These are phyloP conservation scores for Brassica juncea DNA, from an alignment of 345 rosid genomes.

Conservation along the genomic window DNA sequence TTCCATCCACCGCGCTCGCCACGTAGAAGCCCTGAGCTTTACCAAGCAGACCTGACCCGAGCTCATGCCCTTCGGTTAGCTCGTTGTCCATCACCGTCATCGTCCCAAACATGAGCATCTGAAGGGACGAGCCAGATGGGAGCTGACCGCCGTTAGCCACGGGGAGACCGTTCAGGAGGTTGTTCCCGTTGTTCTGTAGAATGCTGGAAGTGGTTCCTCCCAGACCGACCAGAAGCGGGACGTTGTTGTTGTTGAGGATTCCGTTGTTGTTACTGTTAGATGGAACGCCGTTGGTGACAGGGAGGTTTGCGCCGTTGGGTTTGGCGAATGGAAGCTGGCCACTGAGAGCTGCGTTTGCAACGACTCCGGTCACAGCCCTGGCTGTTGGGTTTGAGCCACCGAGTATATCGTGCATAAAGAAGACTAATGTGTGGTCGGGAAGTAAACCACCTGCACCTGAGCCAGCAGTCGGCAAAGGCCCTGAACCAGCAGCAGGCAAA, in stretches of 20 bases:
- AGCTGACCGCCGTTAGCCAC: conserved; percentile 53
- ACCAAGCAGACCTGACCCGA: conserved; percentile 65
- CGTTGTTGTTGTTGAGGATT: conserved; percentile 70
- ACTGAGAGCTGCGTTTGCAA: conserved; percentile 56
- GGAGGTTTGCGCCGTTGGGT: conserved; percentile 72
- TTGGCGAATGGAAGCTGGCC: conserved; percentile 90
- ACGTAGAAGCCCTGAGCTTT: conserved; percentile 83
- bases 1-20: conserved; percentile 74
- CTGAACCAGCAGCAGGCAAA: conserved; percentile 12
- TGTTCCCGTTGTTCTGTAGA: conserved; percentile 55
- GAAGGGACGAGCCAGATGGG: conserved; percentile 54
- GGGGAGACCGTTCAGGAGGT: conserved; percentile 47
- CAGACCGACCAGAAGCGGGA: conserved; percentile 73
- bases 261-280: conserved; percentile 60
- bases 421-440: conserved; percentile 44
- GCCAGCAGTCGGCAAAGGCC: conserved; percentile 15
- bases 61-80: conserved; percentile 64
- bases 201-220: conserved; percentile 57
- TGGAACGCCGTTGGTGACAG: conserved; percentile 60
- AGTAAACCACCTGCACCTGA: conserved; percentile 22
- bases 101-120: conserved; percentile 79
- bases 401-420: conserved; percentile 82
- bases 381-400: conserved; percentile 79
- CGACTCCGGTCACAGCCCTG: conserved; percentile 66
- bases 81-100: conserved; percentile 76